These are phyloP conservation scores for Tetrahymena malaccensis DNA, from an alignment of 73 alveolate species.

Conservation along the genomic window DNA sequence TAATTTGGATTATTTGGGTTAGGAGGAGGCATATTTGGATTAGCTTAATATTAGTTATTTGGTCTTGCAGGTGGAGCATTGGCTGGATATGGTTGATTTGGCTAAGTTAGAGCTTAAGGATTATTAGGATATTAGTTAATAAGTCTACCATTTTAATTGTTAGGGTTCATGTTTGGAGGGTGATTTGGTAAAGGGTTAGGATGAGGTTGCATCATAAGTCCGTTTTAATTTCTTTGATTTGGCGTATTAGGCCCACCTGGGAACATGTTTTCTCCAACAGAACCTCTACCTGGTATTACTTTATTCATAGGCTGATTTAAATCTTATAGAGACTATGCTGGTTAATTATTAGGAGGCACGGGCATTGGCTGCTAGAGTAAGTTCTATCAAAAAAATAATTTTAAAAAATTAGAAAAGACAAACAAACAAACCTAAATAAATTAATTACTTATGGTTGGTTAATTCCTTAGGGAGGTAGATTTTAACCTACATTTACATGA, in stretches of 20 bases:
- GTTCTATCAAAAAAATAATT: no score
- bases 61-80: not conserved
- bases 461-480: not conserved
- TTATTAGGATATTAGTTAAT: not conserved
- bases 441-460: not conserved
- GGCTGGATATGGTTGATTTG: not conserved
- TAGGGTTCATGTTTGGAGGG: not conserved
- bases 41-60: not conserved
- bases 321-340: not conserved
- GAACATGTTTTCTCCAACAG: not conserved
- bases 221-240: not conserved
- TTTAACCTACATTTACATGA: not conserved
- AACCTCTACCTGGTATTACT: not conserved
- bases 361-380: no score
- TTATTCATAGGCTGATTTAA: not conserved
- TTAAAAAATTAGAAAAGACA: no score
- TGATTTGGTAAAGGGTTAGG: not conserved
- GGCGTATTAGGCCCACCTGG: not conserved
- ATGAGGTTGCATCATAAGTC: not conserved
- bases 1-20: not conserved
- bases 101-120: not conserved
- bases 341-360: no score
- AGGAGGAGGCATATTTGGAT: not conserved
- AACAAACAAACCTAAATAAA: no score
- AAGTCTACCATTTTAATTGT: not conserved